These are phyloP conservation scores for Fusarium pilosicola DNA, from an alignment of 2,329 filamentous ascomycete species.

Conservation along the genomic window DNA sequence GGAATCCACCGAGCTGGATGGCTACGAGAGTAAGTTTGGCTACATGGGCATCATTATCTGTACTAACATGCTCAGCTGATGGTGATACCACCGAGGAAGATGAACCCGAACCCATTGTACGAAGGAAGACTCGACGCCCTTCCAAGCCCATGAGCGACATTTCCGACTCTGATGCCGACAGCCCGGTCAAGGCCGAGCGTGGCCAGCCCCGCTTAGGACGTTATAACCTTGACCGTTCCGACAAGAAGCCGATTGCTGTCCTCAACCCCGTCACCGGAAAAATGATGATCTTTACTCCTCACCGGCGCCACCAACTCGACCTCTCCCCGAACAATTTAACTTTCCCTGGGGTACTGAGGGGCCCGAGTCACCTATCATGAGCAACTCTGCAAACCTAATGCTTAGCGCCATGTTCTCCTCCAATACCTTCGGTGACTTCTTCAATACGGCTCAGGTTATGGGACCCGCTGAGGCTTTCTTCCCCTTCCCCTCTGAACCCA, in stretches of 20 bases:
- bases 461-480: conserved; percentile 82
- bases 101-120: conserved; percentile 59
- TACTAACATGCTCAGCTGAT: conserved; percentile 63
- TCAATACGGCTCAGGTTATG: conserved; percentile 72
- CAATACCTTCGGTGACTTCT: conserved; percentile 64
- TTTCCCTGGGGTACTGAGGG: conserved; percentile 56
- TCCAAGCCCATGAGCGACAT: conserved; percentile 51
- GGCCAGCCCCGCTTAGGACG: conserved; percentile 65
- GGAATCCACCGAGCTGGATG: conserved; percentile 59
- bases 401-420: conserved; percentile 75
- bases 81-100: conserved; percentile 72
- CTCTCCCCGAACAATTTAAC: conserved; percentile 65
- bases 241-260: conserved; percentile 68
- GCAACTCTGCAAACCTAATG: conserved; percentile 79
- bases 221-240: conserved; percentile 64
- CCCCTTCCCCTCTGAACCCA: conserved; percentile 70
- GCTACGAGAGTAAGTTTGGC: conserved; percentile 67
- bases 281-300: conserved; percentile 72
- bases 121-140: conserved; percentile 59
- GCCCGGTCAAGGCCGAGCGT: conserved; percentile 57
- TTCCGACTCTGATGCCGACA: conserved; percentile 62
- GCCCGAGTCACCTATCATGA: conserved; percentile 66
- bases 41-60: conserved; percentile 14
- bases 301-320: conserved; percentile 60
- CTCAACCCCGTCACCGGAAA: conserved; percentile 67